Percentiles rank a stretch among this genome's conserved stretches.
Conservation (phyloP, 805 yeast species). For the Metschnikowia continentalis region DNA sequence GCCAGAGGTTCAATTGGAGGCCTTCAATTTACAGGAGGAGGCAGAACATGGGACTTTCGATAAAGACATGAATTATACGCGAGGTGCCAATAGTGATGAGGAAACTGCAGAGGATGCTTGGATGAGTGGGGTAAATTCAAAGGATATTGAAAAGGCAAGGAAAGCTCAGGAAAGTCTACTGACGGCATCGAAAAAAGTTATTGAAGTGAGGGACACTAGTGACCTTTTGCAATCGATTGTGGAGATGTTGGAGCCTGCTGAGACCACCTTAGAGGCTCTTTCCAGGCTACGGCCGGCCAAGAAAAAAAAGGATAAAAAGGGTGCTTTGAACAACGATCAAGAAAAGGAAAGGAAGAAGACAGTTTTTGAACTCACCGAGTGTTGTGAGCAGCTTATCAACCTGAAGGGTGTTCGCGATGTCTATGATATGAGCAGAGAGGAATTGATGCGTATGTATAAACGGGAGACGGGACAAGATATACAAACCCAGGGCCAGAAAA, state of each 20-base stretch:
- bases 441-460: conserved; percentile 39
- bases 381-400: conserved; percentile 42
- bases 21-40: conserved; percentile 59
- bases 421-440: conserved; percentile 56
- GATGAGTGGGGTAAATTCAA: conserved; percentile 9
- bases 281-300: conserved; percentile 26
- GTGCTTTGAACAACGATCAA: conserved; percentile 12
- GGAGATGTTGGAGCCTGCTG: conserved; percentile 50
- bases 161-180: conserved; percentile 15
- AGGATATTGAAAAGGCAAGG: conserved; percentile 35
- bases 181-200: not conserved
- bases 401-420: conserved; percentile 38
- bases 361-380: conserved; percentile 43
- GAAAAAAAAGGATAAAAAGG: conserved; percentile 16
- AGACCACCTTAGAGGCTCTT: conserved; percentile 55
- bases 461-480: conserved; percentile 40
- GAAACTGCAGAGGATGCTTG: conserved; percentile 25
- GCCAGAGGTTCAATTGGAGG: conserved; percentile 38
- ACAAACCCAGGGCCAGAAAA: conserved; percentile 18
- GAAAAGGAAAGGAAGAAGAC: conserved; percentile 14
- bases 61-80: conserved; percentile 53
- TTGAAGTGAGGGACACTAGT: conserved; percentile 7
- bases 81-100: conserved; percentile 31
- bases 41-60: conserved; percentile 58
- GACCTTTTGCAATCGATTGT: conserved; percentile 31